Evolutionary conservation across 169 alveolate species (phyloP), one percentile per base, ranked within the genome.

Genomic region (Plasmodium coatneyi): DNA sequence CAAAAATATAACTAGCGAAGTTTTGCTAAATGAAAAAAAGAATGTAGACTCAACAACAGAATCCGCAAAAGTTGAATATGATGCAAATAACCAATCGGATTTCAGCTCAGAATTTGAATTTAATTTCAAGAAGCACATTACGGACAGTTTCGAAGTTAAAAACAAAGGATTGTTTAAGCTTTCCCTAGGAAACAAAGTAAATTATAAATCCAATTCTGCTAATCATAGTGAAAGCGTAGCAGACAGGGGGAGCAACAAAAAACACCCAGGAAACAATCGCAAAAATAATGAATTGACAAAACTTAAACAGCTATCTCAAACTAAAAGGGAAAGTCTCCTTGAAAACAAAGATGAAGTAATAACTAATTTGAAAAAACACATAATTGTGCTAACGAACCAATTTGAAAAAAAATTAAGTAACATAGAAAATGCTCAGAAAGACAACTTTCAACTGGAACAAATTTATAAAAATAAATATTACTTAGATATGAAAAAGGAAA

Each of bases 401-500:
- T 71, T 70, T 66, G 82, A 83, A 83, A 54, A 83, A 83, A 83
- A 83, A 71, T 60, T 71, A 83, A 71, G 52, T 70, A 83, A 70
- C 16, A 70, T 83, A 83, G 82, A 83, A 71, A 83, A 83, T 14
- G 71, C 74, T 22, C 76, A 83, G 76, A 83, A 83, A 52, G 82
- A 83, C 76, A 83, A 83, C 46, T 83, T 83, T 25, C 92, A 83
- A 7, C 70, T 83, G 76, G 92, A 83, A 25, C 92, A 83, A 70
- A 83, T 83, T 4, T 83, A 83, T 83, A 83, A 83, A 43, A 83
- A 83, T 83, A 83, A 83, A 34, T 83, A 83, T 83, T 83, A 83
- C 34, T 36, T 70, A 41, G 92, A 83, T 83, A 83, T 83, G 22
- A 83, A 83, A 83, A 83, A 71, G 52, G 92, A 83, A 71, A 83